Conservation (phyloP, 805 yeast genomes). For the Cyberlindnera veronae region DNA sequence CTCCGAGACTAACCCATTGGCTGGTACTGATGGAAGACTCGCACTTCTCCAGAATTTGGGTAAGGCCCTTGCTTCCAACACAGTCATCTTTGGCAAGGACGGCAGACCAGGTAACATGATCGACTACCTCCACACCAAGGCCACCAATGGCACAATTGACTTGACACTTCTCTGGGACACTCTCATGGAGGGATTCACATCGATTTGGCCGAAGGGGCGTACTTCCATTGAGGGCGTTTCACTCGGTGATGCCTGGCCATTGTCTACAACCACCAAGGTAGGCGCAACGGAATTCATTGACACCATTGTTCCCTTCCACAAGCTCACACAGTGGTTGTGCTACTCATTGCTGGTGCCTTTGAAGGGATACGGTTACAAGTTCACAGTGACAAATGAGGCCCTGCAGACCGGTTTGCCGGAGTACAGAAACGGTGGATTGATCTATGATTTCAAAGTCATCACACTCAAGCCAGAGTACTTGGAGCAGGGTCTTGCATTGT, state of each 20-base stretch:
- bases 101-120: conserved; percentile 52
- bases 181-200: conserved; percentile 50
- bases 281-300: conserved; percentile 27
- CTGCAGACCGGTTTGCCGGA: conserved; percentile 87
- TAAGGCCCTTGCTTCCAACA: conserved; percentile 36
- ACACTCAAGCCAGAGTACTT: conserved; percentile 41
- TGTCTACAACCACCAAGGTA: conserved; percentile 31
- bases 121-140: conserved; percentile 39
- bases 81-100: conserved; percentile 42
- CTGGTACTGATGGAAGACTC: conserved; percentile 54
- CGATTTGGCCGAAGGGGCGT: conserved; percentile 63
- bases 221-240: conserved; percentile 46
- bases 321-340: conserved; percentile 64
- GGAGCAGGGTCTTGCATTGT: conserved; percentile 35
- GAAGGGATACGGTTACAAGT: conserved; percentile 41
- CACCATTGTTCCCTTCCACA: conserved; percentile 57
- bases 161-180: conserved; percentile 50
- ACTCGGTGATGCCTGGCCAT: conserved; percentile 62
- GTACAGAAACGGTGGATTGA: conserved; percentile 68
- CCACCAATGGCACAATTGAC: conserved; percentile 31
- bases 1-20: conserved; percentile 43
- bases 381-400: conserved; percentile 68
- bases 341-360: conserved; percentile 57
- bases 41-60: conserved; percentile 47
- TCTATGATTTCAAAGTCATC: conserved; percentile 53